Conservation (phyloP, 805 yeast genomes). For the Saturnispora saitoi region DNA sequence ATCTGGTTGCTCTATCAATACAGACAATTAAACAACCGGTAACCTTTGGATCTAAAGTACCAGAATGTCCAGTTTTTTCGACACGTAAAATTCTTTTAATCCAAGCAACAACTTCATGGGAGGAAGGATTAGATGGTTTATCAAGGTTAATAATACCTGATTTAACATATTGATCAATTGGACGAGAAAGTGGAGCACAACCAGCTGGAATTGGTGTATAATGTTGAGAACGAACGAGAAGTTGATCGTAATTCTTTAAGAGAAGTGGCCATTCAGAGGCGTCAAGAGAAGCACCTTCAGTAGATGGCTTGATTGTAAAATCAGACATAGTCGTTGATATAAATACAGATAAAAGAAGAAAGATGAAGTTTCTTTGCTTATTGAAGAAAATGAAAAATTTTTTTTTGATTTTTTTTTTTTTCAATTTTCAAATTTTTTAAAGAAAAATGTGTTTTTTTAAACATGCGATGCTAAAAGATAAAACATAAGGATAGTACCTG, state of each 20-base stretch:
- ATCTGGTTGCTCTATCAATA: slow-evolving; percentile 94
- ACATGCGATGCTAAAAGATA: no score
- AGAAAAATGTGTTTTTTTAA: no score
- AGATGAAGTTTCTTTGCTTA: not conserved
- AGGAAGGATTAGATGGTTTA: slow-evolving; percentile 96
- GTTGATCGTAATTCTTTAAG: slow-evolving; percentile 87
- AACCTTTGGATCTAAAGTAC: slow-evolving; percentile 94
- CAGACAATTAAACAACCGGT: slow-evolving; percentile 98
- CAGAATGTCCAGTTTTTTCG: slow-evolving; percentile 98
- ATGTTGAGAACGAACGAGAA: slow-evolving; percentile 91
- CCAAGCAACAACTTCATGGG: slow-evolving; percentile 99
- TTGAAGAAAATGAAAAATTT: not conserved
- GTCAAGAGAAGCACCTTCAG: slow-evolving; percentile 67
- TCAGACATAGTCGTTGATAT: slow-evolving; percentile 24
- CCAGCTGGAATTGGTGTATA: slow-evolving; percentile 97
- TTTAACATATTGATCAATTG: slow-evolving; percentile 77
- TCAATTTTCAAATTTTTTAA: no score
- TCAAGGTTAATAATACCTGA: slow-evolving; percentile 96
- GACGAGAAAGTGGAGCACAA: slow-evolving; percentile 89
- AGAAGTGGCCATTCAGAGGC: slow-evolving; percentile 94
- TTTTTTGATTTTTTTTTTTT: not conserved
- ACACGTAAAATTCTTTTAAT: slow-evolving; percentile 89
- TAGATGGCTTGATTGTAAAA: slow-evolving; percentile 81
- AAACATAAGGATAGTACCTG: not conserved
- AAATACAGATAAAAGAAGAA: slow-evolving; percentile 9